Conservation (phyloP, 164 flowering plant species). For the Santalum album region DNA sequence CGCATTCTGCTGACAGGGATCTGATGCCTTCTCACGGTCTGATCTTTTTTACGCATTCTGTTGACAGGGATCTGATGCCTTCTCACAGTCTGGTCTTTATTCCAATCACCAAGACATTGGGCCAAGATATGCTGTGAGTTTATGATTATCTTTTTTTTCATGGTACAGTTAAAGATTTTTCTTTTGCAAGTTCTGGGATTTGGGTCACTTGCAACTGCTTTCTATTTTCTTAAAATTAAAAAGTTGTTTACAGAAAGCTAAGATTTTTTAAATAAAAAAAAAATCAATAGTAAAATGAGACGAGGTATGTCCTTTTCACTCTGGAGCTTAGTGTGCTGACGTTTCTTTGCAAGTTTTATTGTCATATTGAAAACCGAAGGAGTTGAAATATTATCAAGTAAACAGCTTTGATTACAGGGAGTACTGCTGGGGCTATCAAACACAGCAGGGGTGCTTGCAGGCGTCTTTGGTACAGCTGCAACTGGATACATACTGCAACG, state of each 20-base stretch:
- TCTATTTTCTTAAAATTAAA: no score
- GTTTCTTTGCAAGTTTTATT: no score
- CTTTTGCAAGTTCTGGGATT: no score
- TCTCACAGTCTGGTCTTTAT: slow-evolving; percentile 94
- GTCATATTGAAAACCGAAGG: no score
- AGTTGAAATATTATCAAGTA: no score
- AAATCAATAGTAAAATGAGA: no score
- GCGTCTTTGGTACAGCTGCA: slow-evolving; percentile 94
- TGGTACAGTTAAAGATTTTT: not conserved
- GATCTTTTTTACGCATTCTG: slow-evolving; percentile 81
- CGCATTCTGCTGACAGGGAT: slow-evolving; percentile 64
- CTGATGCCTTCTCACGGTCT: slow-evolving; percentile 94
- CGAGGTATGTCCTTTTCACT: no score
- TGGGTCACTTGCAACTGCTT: no score
- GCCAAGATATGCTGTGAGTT: slow-evolving; percentile 91
- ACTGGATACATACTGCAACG: slow-evolving; percentile 92
- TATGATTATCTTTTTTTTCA: not conserved
- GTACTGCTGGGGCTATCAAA: slow-evolving; percentile 85
- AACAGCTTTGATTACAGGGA: slow-evolving; percentile 41
- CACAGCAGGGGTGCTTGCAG: slow-evolving; percentile 97
- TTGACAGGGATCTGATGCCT: slow-evolving; percentile 85
- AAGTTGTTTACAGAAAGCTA: no score
- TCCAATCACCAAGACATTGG: slow-evolving; percentile 99
- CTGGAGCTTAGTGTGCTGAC: no score
- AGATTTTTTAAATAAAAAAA: no score